Evolutionary conservation across 73 alveolate species (phyloP), one percentile per base, ranked within the genome.

Genomic region (Paramecium sonneborni): DNA sequence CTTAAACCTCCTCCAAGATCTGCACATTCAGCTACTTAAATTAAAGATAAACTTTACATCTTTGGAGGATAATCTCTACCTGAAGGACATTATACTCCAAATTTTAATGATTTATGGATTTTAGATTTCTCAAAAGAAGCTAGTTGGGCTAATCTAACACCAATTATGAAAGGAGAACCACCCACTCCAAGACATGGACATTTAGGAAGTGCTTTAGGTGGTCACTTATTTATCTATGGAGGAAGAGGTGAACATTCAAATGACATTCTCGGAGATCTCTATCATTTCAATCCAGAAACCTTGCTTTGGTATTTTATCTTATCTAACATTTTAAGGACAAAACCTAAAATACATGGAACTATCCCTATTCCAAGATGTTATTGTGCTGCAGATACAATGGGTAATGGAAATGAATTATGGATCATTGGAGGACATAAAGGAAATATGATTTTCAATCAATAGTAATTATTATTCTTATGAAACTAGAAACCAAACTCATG

Each of bases 161-260:
- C 38, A 3, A 9, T 6, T 1, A 72, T 72, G 32, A 88, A 88
- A 48, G 94, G 94, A 43, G 79, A 88, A 28, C 91, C 94, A 24
- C 94, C 94, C 15, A 35, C 89, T 15, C 91, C 94, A 23, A 88
- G 94, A 88, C 90, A 88, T 88, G 94, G 94, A 24, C 94, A 88
- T 82, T 30, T 41, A 11, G 85, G 48, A 12, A 30, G 44, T 30
- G 84, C 84, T 32, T 30, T 62, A 12, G 84, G 9, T 24, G 84
- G 84, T 0, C 46, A 39, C 10, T 69, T 88, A 11, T 82, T 70
- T 20, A 88, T 88, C 30, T 88, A 56, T 69, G 94, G 94, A 18
- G 94, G 94, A 21, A 88, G 94, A 88, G 94, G 94, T 12, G 82
- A 88, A 46, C 52, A 70, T 43, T 11, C 28, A 38, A 70, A 41